These are phyloP conservation scores for Solanum lycopersicoides DNA, from an alignment of 257 asterid genomes.

Conservation along the genomic window DNA sequence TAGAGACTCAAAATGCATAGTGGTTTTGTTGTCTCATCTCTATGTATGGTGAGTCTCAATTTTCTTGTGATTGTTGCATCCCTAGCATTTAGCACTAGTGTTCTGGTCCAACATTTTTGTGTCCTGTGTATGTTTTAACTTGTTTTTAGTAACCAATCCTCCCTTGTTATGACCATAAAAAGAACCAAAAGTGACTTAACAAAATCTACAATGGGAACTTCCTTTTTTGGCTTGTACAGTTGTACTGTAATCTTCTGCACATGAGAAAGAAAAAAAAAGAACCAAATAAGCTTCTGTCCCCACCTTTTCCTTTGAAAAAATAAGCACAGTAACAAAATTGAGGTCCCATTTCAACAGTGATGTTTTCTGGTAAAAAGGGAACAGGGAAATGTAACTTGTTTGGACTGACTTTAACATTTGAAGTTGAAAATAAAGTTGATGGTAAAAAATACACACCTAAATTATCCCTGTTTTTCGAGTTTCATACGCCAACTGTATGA, in stretches of 20 bases:
- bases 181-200: background rate
- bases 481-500: no score
- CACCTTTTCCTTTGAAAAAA: background rate
- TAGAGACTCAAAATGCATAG: background rate
- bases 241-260: background rate
- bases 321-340: background rate
- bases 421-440: background rate
- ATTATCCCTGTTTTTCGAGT: background rate
- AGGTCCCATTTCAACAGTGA: background rate
- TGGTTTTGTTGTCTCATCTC: background rate
- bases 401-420: background rate
- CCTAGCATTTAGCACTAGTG: background rate
- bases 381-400: background rate
- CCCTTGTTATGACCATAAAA: background rate
- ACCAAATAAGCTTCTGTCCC: background rate
- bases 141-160: background rate
- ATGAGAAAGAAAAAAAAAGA: background rate
- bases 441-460: background rate
- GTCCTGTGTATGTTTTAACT: background rate
- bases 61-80: background rate
- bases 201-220: background rate
- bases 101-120: background rate
- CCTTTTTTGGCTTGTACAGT: background rate
- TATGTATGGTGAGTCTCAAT: background rate
- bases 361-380: background rate